Evolutionary conservation across 2,329 filamentous ascomycete species (phyloP).

Genomic region (Pseudogymnoascus sp.): DNA sequence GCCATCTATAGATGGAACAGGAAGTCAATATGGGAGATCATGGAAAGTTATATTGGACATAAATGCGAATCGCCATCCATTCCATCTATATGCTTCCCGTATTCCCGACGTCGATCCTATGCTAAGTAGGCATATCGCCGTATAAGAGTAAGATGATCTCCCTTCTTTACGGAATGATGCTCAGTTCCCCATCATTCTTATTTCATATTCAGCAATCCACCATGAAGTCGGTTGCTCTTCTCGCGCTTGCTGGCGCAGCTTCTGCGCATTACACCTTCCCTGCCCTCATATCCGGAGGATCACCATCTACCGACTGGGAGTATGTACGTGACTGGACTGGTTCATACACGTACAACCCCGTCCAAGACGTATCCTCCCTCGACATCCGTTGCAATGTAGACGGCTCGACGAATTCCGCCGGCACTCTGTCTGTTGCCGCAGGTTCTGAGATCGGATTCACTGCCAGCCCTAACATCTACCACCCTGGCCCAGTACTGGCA

Average conservation of each 20-base stretch:
- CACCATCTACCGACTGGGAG: constrained; percentile 17
- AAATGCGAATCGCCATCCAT: not conserved
- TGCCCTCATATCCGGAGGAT: constrained; percentile 14
- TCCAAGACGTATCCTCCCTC: constrained; percentile 27
- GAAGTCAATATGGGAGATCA: not conserved
- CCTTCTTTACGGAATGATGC: not conserved
- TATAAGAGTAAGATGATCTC: not conserved
- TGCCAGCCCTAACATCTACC: constrained; percentile 22
- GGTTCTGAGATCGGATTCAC: constrained; percentile 18
- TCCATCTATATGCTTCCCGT: not conserved
- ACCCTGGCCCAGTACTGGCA: constrained; percentile 21
- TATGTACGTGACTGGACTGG: constrained; percentile 23
- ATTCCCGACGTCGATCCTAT: not conserved
- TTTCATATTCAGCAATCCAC: not conserved
- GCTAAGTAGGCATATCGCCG: not conserved
- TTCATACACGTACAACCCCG: constrained; percentile 20
- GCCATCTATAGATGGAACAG: not conserved
- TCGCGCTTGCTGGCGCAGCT: constrained; percentile 16
- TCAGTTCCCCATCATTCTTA: not conserved
- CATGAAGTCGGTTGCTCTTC: constrained; percentile 10
- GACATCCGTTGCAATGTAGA: constrained; percentile 34
- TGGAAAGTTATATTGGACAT: not conserved
- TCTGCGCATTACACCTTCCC: constrained; percentile 21
- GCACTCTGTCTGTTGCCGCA: constrained; percentile 21
- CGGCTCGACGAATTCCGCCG: constrained; percentile 19